phyloP scores from a whole-genome alignment of 305 asterid species.

The Andrographis paniculata region DNA sequence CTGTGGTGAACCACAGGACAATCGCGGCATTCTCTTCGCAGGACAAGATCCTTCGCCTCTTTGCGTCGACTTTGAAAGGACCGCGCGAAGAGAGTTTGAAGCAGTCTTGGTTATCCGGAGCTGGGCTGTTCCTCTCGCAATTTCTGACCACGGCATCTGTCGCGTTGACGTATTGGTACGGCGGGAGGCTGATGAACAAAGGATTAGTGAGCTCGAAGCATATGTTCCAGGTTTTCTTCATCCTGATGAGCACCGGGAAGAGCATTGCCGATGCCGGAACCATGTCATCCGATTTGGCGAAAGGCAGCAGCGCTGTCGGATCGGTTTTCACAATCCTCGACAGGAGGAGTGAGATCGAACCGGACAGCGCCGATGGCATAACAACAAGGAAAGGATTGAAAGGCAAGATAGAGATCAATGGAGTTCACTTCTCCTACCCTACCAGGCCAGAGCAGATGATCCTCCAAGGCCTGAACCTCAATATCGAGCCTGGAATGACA shows the following conservation, averaged over 20 bases:
- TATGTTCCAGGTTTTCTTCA: slow-evolving; percentile 61
- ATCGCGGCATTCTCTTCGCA: slow-evolving; percentile 75
- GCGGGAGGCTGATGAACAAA: slow-evolving; percentile 62
- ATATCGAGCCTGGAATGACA: slow-evolving; percentile 51
- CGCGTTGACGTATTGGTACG: slow-evolving; percentile 76
- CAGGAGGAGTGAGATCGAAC: slow-evolving; percentile 44
- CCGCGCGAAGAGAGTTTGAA: slow-evolving; percentile 45
- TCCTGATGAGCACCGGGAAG: slow-evolving; percentile 74
- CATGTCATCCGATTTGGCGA: slow-evolving; percentile 64
- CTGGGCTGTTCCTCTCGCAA: slow-evolving; percentile 49
- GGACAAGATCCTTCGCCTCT: slow-evolving; percentile 40
- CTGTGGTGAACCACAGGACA: slow-evolving; percentile 63
- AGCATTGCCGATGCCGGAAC: slow-evolving; percentile 77
- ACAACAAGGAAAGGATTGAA: slow-evolving; percentile 23
- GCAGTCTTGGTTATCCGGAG: slow-evolving; percentile 70
- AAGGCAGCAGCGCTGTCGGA: slow-evolving; percentile 51
- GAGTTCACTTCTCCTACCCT: slow-evolving; percentile 52
- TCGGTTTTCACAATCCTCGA: slow-evolving; percentile 47
- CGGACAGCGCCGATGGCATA: slow-evolving; percentile 30
- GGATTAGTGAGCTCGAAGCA: slow-evolving; percentile 42
- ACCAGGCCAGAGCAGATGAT: slow-evolving; percentile 65
- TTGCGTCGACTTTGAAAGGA: slow-evolving; percentile 28
- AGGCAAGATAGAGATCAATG: slow-evolving; percentile 40
- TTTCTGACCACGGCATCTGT: slow-evolving; percentile 47
- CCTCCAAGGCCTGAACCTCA: slow-evolving; percentile 48